Percentiles rank a stretch among this genome's conserved stretches.
These are phyloP conservation scores for Phaeotremella skinneri DNA, from an alignment of 768 basidiomycete genomes.

Conservation along the genomic window DNA sequence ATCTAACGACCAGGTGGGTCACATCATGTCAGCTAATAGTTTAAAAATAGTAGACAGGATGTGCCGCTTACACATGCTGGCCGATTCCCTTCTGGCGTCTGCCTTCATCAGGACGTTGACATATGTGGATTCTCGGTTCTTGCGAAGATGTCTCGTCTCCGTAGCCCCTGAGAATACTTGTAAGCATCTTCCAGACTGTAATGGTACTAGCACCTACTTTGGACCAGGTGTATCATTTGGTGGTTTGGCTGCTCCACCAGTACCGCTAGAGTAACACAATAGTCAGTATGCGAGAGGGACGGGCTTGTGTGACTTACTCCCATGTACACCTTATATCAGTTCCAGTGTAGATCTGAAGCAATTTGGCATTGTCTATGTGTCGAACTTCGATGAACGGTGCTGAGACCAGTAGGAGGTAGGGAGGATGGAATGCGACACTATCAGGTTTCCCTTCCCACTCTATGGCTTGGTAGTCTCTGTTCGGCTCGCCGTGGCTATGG, in stretches of 20 bases:
- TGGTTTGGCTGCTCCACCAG: conserved; percentile 35
- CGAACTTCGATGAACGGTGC: conserved; percentile 86
- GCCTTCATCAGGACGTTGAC: conserved; percentile 64
- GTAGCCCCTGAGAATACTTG: conserved; percentile 47
- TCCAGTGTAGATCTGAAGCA: conserved; percentile 51
- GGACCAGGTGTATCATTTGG: conserved; percentile 54
- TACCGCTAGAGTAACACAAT: conserved; percentile 23
- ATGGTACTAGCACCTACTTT: conserved; percentile 36
- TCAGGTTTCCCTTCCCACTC: conserved; percentile 96
- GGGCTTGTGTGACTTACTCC: conserved; percentile 66
- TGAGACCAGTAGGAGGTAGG: conserved; percentile 84
- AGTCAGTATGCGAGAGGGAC: background rate
- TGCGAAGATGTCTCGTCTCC: conserved; percentile 60
- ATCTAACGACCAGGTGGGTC: conserved; percentile 25
- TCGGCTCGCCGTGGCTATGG: conserved; percentile 71
- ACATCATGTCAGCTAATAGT: background rate
- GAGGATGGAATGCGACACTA: conserved; percentile 81
- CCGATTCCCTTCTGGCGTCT: conserved; percentile 43
- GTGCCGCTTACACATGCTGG: conserved; percentile 41
- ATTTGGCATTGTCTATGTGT: conserved; percentile 56
- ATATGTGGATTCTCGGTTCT: conserved; percentile 81
- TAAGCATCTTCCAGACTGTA: background rate
- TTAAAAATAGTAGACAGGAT: background rate
- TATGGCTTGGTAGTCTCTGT: conserved; percentile 65
- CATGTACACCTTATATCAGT: conserved; percentile 71